Base-by-base conservation (phyloP, 2,329 filamentous ascomycete genomes). In the Ophiostoma sp. region DNA sequence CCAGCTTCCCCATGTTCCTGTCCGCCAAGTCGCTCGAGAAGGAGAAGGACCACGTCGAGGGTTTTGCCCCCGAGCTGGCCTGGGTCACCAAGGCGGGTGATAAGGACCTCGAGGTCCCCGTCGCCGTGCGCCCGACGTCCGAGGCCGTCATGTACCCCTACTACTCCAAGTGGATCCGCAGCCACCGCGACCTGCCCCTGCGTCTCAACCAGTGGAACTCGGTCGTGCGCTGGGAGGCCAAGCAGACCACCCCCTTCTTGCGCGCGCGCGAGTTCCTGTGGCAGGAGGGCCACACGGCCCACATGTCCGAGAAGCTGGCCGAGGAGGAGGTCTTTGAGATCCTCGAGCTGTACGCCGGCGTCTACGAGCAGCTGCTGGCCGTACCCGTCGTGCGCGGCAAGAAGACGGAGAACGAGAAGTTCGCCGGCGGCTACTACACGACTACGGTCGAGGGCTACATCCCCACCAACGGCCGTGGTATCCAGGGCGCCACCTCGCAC, bases 361-460 rank as follows among this genome's bases (percentile, higher is more conserved):
- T 99, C 70, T 99, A 98, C 79, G 91, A 97, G 79, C 84, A 99
- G 75, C 86, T 99, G 41, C 88, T 99, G 45, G 95, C 95, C 65
- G 92, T 98, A 58, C 95, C 95, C 45, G 93, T 99, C 12, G 91
- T 99, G 71, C 92, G 93, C 75, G 95, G 95, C 60, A 84, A 84
- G 75, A 99, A 99, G 86, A 99, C 96, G 0, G 93, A 96, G 77
- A 97, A 96, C 76, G 95, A 99, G 82, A 97, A 97, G 81, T 99
- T 99, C 74, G 93, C 95, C 8, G 95, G 95, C 77, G 93, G 93
- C 73, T 89, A 94, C 80, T 99, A 96, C 82, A 98, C 95, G 64
- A 96, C 94, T 69, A 99, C 95, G 1, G 91, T 96, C 64, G 95
- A 99, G 81, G 95, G 93, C 45, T 99, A 97, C 78, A 97, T 99